Evolutionary conservation across 352 stramenopile genomes (phyloP).

Genomic region (Elongisporangium undulatum): DNA sequence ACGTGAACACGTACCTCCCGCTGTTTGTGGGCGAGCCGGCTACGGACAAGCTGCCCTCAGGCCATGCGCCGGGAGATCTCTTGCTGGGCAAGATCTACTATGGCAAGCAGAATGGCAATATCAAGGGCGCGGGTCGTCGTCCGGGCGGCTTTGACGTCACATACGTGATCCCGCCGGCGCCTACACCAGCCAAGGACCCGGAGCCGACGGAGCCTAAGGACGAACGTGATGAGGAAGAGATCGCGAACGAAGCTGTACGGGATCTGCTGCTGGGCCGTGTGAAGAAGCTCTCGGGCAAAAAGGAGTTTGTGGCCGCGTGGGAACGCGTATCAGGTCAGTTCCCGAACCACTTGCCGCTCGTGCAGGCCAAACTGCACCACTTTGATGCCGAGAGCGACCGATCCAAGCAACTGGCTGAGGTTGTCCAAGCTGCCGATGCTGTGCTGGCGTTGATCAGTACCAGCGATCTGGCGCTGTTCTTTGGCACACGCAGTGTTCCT

Average conservation of each 20-base stretch:
- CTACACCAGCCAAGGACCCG: slow-evolving; percentile 49
- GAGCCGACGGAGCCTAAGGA: slow-evolving; percentile 66
- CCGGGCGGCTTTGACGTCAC: slow-evolving; percentile 66
- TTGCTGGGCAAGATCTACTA: slow-evolving; percentile 69
- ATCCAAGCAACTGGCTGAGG: slow-evolving; percentile 30
- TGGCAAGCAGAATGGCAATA: slow-evolving; percentile 60
- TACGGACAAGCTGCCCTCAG: slow-evolving; percentile 63
- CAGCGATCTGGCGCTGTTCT: slow-evolving; percentile 67
- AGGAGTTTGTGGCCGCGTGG: slow-evolving; percentile 50
- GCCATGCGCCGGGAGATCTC: slow-evolving; percentile 49
- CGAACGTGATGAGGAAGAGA: slow-evolving; percentile 57
- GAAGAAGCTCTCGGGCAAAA: slow-evolving; percentile 66
- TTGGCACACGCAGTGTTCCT: slow-evolving; percentile 55
- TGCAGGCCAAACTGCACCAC: slow-evolving; percentile 73
- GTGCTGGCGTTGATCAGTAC: slow-evolving; percentile 60
- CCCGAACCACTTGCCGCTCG: slow-evolving; percentile 48
- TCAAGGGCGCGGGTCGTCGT: slow-evolving; percentile 55
- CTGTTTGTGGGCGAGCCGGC: slow-evolving; percentile 75
- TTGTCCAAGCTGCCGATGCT: slow-evolving; percentile 49
- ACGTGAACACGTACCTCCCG: slow-evolving; percentile 49
- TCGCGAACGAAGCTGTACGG: slow-evolving; percentile 68
- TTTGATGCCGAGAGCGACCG: slow-evolving; percentile 57
- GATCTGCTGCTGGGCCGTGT: slow-evolving; percentile 63
- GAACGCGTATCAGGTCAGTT: slow-evolving; percentile 47
- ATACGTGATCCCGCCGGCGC: slow-evolving; percentile 68